Conservation (phyloP, 176 grass and related monocot species). For the Ananas comosus region DNA sequence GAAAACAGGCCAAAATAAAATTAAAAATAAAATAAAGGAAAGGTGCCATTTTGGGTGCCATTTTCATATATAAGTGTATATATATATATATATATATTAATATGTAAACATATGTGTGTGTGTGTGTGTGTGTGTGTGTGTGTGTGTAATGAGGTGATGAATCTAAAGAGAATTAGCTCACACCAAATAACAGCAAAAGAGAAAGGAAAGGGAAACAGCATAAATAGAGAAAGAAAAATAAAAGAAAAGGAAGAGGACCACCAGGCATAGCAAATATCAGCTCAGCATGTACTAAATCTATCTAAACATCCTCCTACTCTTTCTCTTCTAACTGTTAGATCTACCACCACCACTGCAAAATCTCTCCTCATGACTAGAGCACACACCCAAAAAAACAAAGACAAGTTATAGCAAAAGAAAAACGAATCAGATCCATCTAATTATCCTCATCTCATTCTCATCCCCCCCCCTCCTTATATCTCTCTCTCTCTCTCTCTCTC, state of each 20-base stretch:
- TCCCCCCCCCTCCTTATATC: too few species aligned
- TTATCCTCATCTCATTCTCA: background rate
- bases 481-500: too few species aligned
- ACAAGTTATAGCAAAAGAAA: background rate
- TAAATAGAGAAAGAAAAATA: constrained; percentile 42
- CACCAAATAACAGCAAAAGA: constrained; percentile 2
- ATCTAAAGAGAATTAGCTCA: background rate
- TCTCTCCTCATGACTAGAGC: background rate
- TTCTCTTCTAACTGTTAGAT: constrained; percentile 13
- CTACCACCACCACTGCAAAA: background rate
- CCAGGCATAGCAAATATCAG: constrained; percentile 30
- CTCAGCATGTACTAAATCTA: constrained; percentile 61
- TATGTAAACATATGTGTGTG: too few species aligned
- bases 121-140: background rate
- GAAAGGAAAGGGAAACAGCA: constrained; percentile 33
- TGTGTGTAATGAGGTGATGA: background rate
- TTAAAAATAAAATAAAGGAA: too few species aligned
- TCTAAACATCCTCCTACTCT: constrained; percentile 30
- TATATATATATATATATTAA: too few species aligned
- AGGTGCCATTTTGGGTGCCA: too few species aligned
- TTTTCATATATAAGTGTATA: too few species aligned
- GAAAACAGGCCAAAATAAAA: background rate
- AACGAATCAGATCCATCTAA: background rate
- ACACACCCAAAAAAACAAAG: background rate
- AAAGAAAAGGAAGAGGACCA: constrained; percentile 39